A percentile compares a stretch with the other conserved stretches of the same genome.
phyloP scores from a whole-genome alignment of 2,329 filamentous ascomycete species.

The Cryoendolithus antarcticus region DNA sequence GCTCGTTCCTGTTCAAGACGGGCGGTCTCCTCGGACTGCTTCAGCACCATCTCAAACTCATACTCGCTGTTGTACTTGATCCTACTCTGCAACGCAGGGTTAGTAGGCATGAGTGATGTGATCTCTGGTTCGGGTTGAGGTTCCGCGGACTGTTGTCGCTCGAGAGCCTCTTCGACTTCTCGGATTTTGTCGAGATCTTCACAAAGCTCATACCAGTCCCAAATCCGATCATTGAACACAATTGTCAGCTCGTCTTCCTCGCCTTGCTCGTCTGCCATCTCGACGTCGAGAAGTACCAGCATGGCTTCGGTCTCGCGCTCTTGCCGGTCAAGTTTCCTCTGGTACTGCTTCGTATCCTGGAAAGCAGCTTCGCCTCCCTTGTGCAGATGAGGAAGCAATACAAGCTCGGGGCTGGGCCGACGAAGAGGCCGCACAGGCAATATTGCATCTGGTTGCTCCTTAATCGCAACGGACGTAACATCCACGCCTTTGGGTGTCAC shows the following conservation, averaged over 20 bases:
- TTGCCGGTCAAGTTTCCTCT: slow-evolving; percentile 25
- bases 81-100: slow-evolving; percentile 41
- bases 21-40: slow-evolving; percentile 62
- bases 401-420: slow-evolving; percentile 29
- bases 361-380: slow-evolving; percentile 25
- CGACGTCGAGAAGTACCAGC: slow-evolving; percentile 15
- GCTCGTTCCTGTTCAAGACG: slow-evolving; percentile 50
- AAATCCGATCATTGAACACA: slow-evolving; percentile 28
- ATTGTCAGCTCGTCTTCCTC: slow-evolving; percentile 15
- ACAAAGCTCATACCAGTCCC: slow-evolving; percentile 29
- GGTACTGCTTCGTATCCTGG: slow-evolving; percentile 27
- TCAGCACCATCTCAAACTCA: slow-evolving; percentile 58
- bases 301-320: slow-evolving; percentile 24
- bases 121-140: slow-evolving; percentile 35
- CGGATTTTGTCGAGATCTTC: slow-evolving; percentile 29
- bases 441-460: slow-evolving; percentile 12
- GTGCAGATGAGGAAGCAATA: slow-evolving; percentile 32
- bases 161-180: slow-evolving; percentile 26
- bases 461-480: slow-evolving; percentile 12
- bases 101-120: slow-evolving; percentile 11
- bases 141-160: slow-evolving; percentile 23
- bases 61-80: slow-evolving; percentile 56
- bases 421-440: slow-evolving; percentile 11
- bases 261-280: slow-evolving; percentile 17
- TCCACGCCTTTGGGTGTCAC: slow-evolving; percentile 22